Evolutionary conservation across 2,329 filamentous ascomycete genomes (phyloP), one percentile per base, ranked within the genome.

Genomic region (Colletotrichum shisoi): DNA sequence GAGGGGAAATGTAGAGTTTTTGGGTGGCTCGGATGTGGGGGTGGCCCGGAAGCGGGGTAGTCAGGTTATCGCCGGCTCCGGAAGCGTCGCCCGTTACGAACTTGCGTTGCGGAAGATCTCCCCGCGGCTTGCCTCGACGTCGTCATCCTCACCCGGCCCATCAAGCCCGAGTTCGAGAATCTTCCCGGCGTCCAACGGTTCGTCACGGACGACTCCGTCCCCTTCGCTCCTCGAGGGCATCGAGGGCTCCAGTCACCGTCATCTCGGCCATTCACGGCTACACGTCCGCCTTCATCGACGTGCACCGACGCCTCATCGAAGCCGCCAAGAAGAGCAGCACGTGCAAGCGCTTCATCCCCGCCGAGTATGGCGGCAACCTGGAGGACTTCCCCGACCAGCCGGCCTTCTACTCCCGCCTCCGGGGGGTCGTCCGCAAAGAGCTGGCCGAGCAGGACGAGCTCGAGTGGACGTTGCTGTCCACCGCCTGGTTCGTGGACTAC

Each of bases 311-410:
- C n/a, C 69, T 71, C 24, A 66, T 71, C 19, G 61, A 68, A 17
- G 70, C 70, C 7, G 66, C 62, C 60, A 62, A 57, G 39, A 49
- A 45, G 17, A 70, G 59, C 45, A n/a, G 44, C 9, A 42, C 40
- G 8, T 70, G 69, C 64, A 69, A 68, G 53, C 67, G 67, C 9
- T 71, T 71, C 64, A 61, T 71, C 15, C 69, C 70, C 5, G 64
- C 70, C 2, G 70, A 71, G 39, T 71, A 63, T 48, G 62, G 59
- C 13, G 12, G 70, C 58, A 34, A 68, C 59, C 27, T 57, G 46
- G 42, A 64, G 40, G 42, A 59, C 3, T 70, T 62, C 21, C 70
- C 70, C 8, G 69, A 70, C 12, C 70, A 71, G 57, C 70, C 70
- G 4, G 60, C 31, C 2, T 70, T 70, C 54, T 64, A 70, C 44